Percentiles rank a stretch among this genome's conserved stretches.
Evolutionary conservation across 2,329 filamentous ascomycete genomes (phyloP).

Genomic region (Xylariaceae sp.): DNA sequence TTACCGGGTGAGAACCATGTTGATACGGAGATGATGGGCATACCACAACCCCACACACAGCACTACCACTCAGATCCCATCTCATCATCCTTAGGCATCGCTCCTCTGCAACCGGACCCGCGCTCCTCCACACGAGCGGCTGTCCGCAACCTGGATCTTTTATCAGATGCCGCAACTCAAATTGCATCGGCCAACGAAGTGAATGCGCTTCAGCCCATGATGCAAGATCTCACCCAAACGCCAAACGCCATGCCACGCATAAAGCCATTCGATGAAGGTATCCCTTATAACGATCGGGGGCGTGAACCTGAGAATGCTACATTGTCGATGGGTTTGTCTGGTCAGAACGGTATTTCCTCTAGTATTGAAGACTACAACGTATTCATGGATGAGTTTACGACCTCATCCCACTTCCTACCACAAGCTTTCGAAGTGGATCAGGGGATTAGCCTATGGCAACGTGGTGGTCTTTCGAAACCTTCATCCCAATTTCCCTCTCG

Average conservation of each 20-base stretch:
- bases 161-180: constrained; percentile 55
- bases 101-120: constrained; percentile 43
- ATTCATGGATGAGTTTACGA: constrained; percentile 55
- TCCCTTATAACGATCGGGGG: constrained; percentile 46
- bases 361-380: constrained; percentile 55
- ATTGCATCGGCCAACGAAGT: constrained; percentile 52
- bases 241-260: constrained; percentile 41
- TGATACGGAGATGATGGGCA: constrained; percentile 43
- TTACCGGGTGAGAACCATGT: constrained; percentile 46
- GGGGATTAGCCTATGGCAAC: constrained; percentile 49
- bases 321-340: constrained; percentile 38
- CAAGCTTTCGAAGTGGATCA: constrained; percentile 52
- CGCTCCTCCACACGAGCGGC: constrained; percentile 43
- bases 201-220: constrained; percentile 48
- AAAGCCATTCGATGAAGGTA: constrained; percentile 47
- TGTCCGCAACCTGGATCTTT: constrained; percentile 54
- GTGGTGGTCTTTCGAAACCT: constrained; percentile 43
- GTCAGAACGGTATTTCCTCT: constrained; percentile 35
- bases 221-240: constrained; percentile 41
- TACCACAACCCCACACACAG: constrained; percentile 36
- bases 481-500: constrained; percentile 51
- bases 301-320: constrained; percentile 42
- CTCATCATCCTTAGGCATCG: constrained; percentile 34
- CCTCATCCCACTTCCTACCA: constrained; percentile 53
- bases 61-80: constrained; percentile 41